Base-by-base conservation (phyloP, 306 rosid species). In the Fagus sylvatica region DNA sequence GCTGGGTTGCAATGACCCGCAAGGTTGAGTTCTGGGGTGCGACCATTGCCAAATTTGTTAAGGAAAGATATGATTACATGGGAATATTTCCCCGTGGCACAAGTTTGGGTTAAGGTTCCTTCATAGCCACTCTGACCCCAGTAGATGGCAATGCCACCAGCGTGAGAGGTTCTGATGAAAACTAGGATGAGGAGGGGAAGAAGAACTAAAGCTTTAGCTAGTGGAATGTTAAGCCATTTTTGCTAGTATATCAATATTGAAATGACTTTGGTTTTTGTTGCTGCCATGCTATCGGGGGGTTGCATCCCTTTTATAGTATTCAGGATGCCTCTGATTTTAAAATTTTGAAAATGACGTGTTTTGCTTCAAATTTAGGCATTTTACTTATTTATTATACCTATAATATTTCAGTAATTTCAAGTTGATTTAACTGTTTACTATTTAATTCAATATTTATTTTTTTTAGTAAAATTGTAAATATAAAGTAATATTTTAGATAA, bases 71-170 rank as follows among this genome's bases (percentile, higher is more conserved):
- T 67, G 81, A 51, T 85, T 5, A 89, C 84, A 22, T 53, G 75
- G 11, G 76, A n/a, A 73, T 84, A 87, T 16, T 43, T 86, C 55
- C 79, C 76, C 0, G 89, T 83, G 74, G 89, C 81, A 53, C 94
- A 90, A 30, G 92, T 76, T 75, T 88, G 76, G 3, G 75, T 57
- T 9, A 90, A 39, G 16, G 80, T 88, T 6, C 90, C 89, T 53
- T 90, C 92, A 2, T 55, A 32, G 7, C 66, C 74, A 16, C 65
- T 54, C 78, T 86, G 91, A 41, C 92, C 91, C 92, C 96, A 90
- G 49, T 90, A 90, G 53, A 85, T 72, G 6, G 89, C 88, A 13
- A 88, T 85, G 43, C 74, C 69, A 4, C 77, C 81, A 0, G 80
- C 86, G 3, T 76, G 8, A 64, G 83, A 78, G 55, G 68, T 30